Percentiles rank a stretch among this genome's conserved stretches.
phyloP scores from a whole-genome alignment of 768 basidiomycete species.

The Hydnomerulius pinastri region DNA sequence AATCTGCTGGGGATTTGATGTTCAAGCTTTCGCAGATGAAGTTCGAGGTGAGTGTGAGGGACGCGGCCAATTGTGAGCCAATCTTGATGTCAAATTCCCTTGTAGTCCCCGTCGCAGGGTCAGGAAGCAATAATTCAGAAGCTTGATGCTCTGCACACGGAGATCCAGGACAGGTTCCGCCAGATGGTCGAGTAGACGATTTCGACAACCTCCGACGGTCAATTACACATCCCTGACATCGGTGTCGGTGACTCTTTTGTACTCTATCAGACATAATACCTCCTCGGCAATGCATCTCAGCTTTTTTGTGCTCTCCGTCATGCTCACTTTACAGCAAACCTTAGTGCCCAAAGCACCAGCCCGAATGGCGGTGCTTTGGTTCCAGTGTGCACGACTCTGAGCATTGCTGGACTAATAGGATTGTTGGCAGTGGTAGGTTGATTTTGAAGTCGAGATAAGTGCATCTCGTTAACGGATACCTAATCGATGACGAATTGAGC shows the following conservation, averaged over 20 bases:
- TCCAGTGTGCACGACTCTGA: too few relatives aligned
- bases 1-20: slow-evolving; percentile 83
- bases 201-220: not conserved
- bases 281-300: slow-evolving; percentile 4
- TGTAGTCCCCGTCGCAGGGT: slow-evolving; percentile 87
- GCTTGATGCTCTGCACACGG: slow-evolving; percentile 74
- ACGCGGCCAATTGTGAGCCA: not conserved
- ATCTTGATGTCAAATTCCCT: slow-evolving; percentile 13
- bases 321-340: too few relatives aligned
- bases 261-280: slow-evolving; percentile 24
- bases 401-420: too few relatives aligned
- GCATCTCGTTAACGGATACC: too few relatives aligned
- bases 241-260: slow-evolving; percentile 13
- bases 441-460: too few relatives aligned
- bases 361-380: too few relatives aligned
- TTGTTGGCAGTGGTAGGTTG: too few relatives aligned
- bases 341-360: too few relatives aligned
- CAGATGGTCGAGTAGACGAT: slow-evolving; percentile 70
- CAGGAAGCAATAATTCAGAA: slow-evolving; percentile 82
- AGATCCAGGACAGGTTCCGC: slow-evolving; percentile 93
- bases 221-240: not conserved
- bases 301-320: too few relatives aligned
- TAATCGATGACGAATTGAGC: too few relatives aligned
- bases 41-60: slow-evolving; percentile 71
- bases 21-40: slow-evolving; percentile 99